Conservation (phyloP, 805 yeast species). For the Zygosaccharomyces pseudorouxii region DNA sequence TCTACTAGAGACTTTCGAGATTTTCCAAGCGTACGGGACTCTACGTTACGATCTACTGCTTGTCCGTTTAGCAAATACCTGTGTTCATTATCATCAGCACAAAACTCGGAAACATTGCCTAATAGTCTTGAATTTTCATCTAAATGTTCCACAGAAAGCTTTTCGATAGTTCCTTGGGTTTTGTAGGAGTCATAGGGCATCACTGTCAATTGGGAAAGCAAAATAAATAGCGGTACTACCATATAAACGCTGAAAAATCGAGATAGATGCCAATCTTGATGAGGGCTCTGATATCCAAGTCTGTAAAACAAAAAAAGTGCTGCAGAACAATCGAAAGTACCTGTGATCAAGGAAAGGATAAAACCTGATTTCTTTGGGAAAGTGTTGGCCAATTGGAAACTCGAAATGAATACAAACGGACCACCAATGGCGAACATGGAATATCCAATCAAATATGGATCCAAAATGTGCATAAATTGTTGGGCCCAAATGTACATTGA, state of each 20-base stretch:
- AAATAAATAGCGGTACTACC: slow-evolving; percentile 72
- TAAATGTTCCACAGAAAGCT: slow-evolving; percentile 65
- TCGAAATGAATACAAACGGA: slow-evolving; percentile 86
- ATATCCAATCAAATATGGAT: slow-evolving; percentile 73
- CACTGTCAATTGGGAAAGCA: slow-evolving; percentile 64
- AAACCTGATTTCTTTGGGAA: slow-evolving; percentile 81
- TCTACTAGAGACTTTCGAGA: slow-evolving; percentile 58
- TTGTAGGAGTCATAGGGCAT: slow-evolving; percentile 81
- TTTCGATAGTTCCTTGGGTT: slow-evolving; percentile 62
- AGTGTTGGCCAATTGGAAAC: slow-evolving; percentile 84
- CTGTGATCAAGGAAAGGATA: slow-evolving; percentile 76
- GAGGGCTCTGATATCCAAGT: slow-evolving; percentile 47
- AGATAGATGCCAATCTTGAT: slow-evolving; percentile 36
- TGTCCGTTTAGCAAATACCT: slow-evolving; percentile 28
- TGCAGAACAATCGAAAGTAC: slow-evolving; percentile 93
- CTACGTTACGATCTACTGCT: slow-evolving; percentile 7
- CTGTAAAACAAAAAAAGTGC: slow-evolving; percentile 78
- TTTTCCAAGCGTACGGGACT: slow-evolving; percentile 1
- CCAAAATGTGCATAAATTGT: slow-evolving; percentile 34
- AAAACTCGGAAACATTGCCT: slow-evolving; percentile 39
- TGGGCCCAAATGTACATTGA: slow-evolving; percentile 21
- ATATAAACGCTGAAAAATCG: slow-evolving; percentile 64
- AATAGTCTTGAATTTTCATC: slow-evolving; percentile 60
- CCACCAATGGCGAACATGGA: slow-evolving; percentile 81
- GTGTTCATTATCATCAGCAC: slow-evolving; percentile 42